A percentile compares a stretch with the other conserved stretches of the same genome.
Evolutionary conservation across 352 stramenopile genomes (phyloP).

Genomic region (Globisporangium cylindrosporum): DNA sequence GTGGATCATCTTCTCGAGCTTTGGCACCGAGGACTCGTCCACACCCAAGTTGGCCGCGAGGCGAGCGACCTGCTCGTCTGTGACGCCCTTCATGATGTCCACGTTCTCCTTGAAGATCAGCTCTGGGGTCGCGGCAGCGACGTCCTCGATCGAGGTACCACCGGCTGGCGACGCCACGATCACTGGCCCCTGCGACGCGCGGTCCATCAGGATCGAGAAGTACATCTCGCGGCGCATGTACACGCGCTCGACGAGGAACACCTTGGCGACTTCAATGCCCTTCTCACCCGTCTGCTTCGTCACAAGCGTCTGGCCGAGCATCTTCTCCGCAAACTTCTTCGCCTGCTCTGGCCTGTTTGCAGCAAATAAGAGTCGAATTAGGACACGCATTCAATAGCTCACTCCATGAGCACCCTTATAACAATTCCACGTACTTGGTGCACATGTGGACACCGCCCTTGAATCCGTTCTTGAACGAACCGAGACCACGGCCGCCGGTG

Average conservation of each 20-base stretch:
- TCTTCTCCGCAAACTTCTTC: conserved; percentile 81
- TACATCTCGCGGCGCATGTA: conserved; percentile 98
- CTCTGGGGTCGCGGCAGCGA: conserved; percentile 92
- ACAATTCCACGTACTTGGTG: conserved; percentile 46
- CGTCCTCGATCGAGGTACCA: conserved; percentile 97
- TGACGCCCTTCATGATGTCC: conserved; percentile 93
- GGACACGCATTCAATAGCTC: background rate
- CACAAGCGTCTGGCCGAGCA: conserved; percentile 94
- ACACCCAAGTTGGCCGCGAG: conserved; percentile 76
- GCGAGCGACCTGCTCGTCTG: conserved; percentile 68
- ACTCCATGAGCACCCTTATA: background rate
- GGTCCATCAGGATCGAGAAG: conserved; percentile 98
- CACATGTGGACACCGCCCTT: conserved; percentile 98
- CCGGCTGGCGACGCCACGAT: conserved; percentile 94
- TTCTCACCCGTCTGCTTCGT: conserved; percentile 93
- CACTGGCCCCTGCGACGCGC: conserved; percentile 91
- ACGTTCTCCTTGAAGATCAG: conserved; percentile 93
- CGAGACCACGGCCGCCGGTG: conserved; percentile 93
- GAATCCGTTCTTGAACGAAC: conserved; percentile 97
- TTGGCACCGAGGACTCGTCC: conserved; percentile 40
- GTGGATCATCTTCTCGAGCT: conserved; percentile 72
- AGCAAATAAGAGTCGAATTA: background rate
- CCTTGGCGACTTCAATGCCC: conserved; percentile 88
- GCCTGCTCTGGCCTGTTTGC: conserved; percentile 58
- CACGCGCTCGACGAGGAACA: conserved; percentile 91